These are phyloP conservation scores for Botrytis tulipae DNA, from an alignment of 2,329 filamentous ascomycete species.

Conservation along the genomic window DNA sequence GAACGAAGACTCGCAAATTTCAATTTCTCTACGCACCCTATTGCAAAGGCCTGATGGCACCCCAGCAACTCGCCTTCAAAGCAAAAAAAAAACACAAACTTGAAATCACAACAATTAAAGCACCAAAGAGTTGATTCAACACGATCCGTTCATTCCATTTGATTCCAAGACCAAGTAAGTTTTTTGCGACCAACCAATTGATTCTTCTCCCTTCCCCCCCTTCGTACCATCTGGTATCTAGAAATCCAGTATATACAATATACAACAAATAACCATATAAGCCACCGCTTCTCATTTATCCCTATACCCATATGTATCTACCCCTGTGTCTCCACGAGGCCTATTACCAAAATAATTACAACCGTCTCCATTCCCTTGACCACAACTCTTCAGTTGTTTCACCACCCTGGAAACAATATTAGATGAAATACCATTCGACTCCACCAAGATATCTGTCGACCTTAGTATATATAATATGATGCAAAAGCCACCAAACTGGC, in stretches of 20 bases:
- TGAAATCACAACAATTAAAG: not conserved
- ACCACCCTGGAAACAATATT: not conserved
- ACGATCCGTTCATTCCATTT: not conserved
- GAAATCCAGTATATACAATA: conserved; percentile 13
- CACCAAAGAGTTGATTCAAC: not conserved
- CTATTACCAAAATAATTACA: conserved; percentile 10
- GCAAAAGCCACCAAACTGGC: conserved; percentile 1
- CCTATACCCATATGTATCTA: not conserved
- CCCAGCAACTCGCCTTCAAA: not conserved
- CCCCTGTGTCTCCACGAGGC: not conserved
- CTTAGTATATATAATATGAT: conserved; percentile 1
- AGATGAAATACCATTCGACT: not conserved
- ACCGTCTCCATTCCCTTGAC: not conserved
- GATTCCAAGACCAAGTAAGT: not conserved
- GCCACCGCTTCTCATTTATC: not conserved
- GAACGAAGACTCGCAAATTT: not conserved
- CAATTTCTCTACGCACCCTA: not conserved
- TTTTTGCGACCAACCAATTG: not conserved
- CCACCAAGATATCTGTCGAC: conserved; percentile 2
- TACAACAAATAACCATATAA: conserved; percentile 7
- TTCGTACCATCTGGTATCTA: not conserved
- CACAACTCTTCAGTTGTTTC: not conserved
- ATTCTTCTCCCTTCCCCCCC: not conserved
- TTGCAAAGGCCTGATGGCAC: not conserved
- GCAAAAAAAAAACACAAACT: not conserved